Conservation (phyloP, 352 stramenopile genomes). For the Phytophthora parvispora region DNA sequence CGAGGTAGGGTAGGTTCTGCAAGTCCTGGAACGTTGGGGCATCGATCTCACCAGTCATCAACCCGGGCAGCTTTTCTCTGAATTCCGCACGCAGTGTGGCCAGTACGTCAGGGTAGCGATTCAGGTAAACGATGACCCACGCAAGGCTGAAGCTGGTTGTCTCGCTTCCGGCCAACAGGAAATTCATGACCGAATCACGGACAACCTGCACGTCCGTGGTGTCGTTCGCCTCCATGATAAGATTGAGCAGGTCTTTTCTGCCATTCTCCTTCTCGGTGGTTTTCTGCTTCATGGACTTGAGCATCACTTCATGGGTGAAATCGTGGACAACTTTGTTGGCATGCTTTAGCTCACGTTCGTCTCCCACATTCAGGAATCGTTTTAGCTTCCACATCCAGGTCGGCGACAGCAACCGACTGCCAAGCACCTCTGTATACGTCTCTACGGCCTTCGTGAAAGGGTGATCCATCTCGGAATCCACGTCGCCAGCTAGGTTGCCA, state of each 20-base stretch:
- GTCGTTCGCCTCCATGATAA: conserved; percentile 13
- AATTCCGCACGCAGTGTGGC: conserved; percentile 43
- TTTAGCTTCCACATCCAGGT: conserved; percentile 58
- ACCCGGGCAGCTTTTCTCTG: conserved; percentile 18
- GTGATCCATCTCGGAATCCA: conserved; percentile 20
- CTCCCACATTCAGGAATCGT: conserved; percentile 38
- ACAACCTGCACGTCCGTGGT: neutral
- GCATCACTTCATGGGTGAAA: conserved; percentile 6
- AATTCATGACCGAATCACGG: neutral
- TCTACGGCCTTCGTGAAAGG: conserved; percentile 13
- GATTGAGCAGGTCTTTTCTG: conserved; percentile 11
- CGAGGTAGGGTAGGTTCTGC: conserved; percentile 59
- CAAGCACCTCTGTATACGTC: neutral
- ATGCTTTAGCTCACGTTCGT: conserved; percentile 37
- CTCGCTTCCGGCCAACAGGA: neutral
- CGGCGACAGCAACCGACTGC: conserved; percentile 48
- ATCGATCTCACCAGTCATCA: conserved; percentile 24
- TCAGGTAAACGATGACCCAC: conserved; percentile 63
- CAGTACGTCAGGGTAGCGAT: conserved; percentile 43
- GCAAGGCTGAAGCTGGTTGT: conserved; percentile 33
- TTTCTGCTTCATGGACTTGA: conserved; percentile 12
- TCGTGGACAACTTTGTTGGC: conserved; percentile 34
- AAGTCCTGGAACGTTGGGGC: conserved; percentile 48
- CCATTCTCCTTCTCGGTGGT: neutral
- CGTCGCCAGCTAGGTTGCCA: conserved; percentile 42